Base-by-base conservation (phyloP, 1,284 basidiomycete genomes). In the Moesziomyces sp. region DNA sequence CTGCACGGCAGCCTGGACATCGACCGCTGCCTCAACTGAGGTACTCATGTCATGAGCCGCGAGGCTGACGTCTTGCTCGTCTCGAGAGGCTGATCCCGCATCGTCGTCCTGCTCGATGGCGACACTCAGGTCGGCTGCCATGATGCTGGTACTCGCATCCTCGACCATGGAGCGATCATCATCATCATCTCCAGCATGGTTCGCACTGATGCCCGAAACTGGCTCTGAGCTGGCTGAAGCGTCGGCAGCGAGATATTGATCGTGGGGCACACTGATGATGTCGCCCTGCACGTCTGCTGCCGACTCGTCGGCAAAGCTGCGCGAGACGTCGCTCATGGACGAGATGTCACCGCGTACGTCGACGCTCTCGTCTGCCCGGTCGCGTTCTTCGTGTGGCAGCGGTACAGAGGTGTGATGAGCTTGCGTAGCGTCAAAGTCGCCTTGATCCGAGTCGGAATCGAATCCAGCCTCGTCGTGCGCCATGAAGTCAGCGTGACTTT, bases 371-470 rank as follows among this genome's bases (percentile, higher is more conserved):
- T 10, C 51, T 24, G 56, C 30, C 24, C 19, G 46, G 18, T 43
- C 46, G 28, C n/a, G 11, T 38, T 6, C n/a, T 13, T 21, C 38
- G 47, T 23, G 21, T 21, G 21, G 26, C 42, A 16, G 28, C 28
- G 2, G 1, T 21, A 2, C 21, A 21, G 21, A 21, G 21, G 18
- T 28, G 19, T 8, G 5, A 51, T 34, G 45, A 23, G 40, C 10
- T 13, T 46, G 24, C 18, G 43, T n/a, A 18, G 28, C 11, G 34
- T 43, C 45, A 34, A 35, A 23, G 48, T 52, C 63, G 38, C 58
- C 58, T 26, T 49, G 55, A 49, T 68, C 65, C 44, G 65, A 62
- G 43, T 68, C 65, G 8, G 59, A 68, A 11, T 51, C 65, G 38
- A 62, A 68, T 13, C 55, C 65, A 40, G 49, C 46, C 50, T 65